Evolutionary conservation across 371 early-diverging fungal species (phyloP), one percentile per base, ranked within the genome.

Genomic region (Fennellomyces sp.): DNA sequence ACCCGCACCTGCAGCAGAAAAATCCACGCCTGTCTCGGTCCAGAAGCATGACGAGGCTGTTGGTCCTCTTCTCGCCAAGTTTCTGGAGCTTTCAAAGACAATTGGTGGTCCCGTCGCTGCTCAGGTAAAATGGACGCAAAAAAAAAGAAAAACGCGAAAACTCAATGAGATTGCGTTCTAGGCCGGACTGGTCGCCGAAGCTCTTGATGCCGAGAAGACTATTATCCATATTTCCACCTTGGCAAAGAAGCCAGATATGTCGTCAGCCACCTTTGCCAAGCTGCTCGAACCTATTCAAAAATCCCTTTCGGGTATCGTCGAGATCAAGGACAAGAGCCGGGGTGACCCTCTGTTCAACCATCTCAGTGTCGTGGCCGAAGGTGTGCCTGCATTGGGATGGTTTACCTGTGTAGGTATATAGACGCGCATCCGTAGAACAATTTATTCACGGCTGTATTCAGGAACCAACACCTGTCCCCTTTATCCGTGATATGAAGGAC

Each of bases 371-470:
- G 90, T 98, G 7, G 88, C 91, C 31, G 96, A 97, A 64, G 96
- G 96, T 69, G 85, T 92, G 42, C 84, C 91, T 29, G 96, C 94
- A 28, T 82, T 97, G 39, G 94, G 94, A 25, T 98, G 98, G 98
- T 93, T 97, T 25, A 87, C 89, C 5, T 84, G 92, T 45, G 92
- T 91, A 83, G 67, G 88, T 64, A 55, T 26, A 31, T 13, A 17
- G n/a, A 17, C 33, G n/a, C n/a, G n/a, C n/a, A n/a, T n/a, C n/a
- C n/a, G n/a, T n/a, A n/a, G n/a, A n/a, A n/a, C n/a, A n/a, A n/a
- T 12, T 3, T 31, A 31, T 28, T 13, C 3, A 42, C 23, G 15
- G 12, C 25, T 35, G 27, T 19, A 15, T 52, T 23, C 27, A 90
- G 91, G 95, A 93, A 66, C 93, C 94, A 33, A 87, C 92, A 2